Base-by-base conservation (phyloP, 139 green algal species). In the Auxenochlorella pyrenoidosa region DNA sequence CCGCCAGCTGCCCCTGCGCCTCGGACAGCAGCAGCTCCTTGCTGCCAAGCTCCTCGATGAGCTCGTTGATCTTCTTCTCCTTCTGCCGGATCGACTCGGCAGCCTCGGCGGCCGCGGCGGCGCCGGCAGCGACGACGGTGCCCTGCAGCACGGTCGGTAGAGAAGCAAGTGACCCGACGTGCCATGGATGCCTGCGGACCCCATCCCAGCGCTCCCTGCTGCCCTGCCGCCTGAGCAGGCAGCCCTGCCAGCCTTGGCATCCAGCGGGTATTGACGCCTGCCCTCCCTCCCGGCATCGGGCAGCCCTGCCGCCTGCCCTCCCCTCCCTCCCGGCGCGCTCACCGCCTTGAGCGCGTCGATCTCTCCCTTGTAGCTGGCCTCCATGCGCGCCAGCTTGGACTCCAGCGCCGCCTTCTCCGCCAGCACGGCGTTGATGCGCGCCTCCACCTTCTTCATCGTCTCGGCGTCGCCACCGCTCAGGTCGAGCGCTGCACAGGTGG, bases 381-480 rank as follows among this genome's bases (percentile, higher is more conserved):
- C 94, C 43, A 96, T 85, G 28, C 96, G 93, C 82, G 92, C 88
- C 88, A 98, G 88, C 93, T 98, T 98, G 78, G 95, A 94, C 89
- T 98, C 95, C 79, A 97, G 88, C 72, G 96, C 83, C 79, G 41
- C 59, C 38, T 82, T 82, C 79, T 92, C 89, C 1, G 75, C 78
- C 71, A 87, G 59, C 13, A 78, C 88, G 18, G 75, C 84, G 10
- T 28, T 30, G 47, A 91, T 91, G 66, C 84, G 59, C 51, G 75
- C 36, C 82, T 96, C 93, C 70, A 93, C 88, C 84, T 95, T 92
- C 77, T 92, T 89, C 59, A 89, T 63, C 28, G 95, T 86, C 58
- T 91, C 84, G 75, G 93, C 90, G 63, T 90, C 85, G 41, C 54
- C 36, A 66, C 85, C 89, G 75, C 80, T 83, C 19, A 92, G 79